phyloP scores from a whole-genome alignment of 2,329 filamentous ascomycete species.

The Keithomyces neogunnii region DNA sequence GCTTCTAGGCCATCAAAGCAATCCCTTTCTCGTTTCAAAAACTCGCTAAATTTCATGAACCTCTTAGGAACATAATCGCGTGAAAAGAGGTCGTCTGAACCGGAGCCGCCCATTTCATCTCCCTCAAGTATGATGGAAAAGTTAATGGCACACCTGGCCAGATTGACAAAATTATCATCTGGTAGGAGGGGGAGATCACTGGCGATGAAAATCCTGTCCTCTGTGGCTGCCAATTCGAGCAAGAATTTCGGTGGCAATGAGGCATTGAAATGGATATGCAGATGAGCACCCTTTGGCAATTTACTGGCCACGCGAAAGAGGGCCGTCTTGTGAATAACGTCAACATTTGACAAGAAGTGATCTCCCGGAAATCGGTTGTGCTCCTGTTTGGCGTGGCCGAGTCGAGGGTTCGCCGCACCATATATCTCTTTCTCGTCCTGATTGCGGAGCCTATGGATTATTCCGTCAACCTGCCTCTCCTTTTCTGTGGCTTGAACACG shows the following conservation, averaged over 20 bases:
- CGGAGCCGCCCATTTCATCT: slow-evolving; percentile 19
- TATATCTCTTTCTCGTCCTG: slow-evolving; percentile 30
- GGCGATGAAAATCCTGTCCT: slow-evolving; percentile 61
- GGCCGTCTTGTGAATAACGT: slow-evolving; percentile 45
- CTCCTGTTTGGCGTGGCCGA: slow-evolving; percentile 33
- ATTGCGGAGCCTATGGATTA: slow-evolving; percentile 29
- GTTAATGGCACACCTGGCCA: slow-evolving; percentile 49
- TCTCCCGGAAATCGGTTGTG: slow-evolving; percentile 41
- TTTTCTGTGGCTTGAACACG: slow-evolving; percentile 19
- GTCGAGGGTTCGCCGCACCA: slow-evolving; percentile 17
- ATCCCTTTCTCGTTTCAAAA: slow-evolving; percentile 22
- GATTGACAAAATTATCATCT: slow-evolving; percentile 16
- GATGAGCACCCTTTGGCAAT: slow-evolving; percentile 64
- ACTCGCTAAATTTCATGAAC: slow-evolving; percentile 35
- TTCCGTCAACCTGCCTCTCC: slow-evolving; percentile 29
- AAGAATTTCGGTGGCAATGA: slow-evolving; percentile 55
- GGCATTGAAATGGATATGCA: slow-evolving; percentile 75
- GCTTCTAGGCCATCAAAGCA: slow-evolving; percentile 15
- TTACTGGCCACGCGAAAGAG: slow-evolving; percentile 46
- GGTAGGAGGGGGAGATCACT: slow-evolving; percentile 42
- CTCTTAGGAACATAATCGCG: slow-evolving; percentile 33
- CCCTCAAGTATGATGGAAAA: slow-evolving; percentile 42
- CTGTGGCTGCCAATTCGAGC: slow-evolving; percentile 43
- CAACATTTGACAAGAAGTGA: slow-evolving; percentile 49
- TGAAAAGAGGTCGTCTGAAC: slow-evolving; percentile 40